Evolutionary conservation across 1,284 basidiomycete species (phyloP), one percentile per base, ranked within the genome.

Genomic region (Ceratobasidium sp.): DNA sequence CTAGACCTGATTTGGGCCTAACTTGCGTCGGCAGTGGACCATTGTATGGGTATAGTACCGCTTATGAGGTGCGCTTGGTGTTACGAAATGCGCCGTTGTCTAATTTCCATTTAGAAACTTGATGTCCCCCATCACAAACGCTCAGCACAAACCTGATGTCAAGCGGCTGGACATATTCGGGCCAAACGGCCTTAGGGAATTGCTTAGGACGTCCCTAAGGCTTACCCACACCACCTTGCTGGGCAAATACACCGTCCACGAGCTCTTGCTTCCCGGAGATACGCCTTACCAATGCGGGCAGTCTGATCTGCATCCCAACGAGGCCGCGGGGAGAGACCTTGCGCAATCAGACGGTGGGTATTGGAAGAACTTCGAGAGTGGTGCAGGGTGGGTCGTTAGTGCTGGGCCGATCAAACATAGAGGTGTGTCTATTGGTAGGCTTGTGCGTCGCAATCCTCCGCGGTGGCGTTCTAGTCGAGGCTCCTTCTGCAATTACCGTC

Each of bases 391-490:
- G 80, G 82, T 86, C 18, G 91, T 95, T 1, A 90, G 92, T 82
- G 96, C 94, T 16, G 95, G 93, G 0, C 93, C 94, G 0, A 93
- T 97, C 78, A 82, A 87, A 44, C 96, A 97, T 84, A 88, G 95
- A 86, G 92, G 95, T 95, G 77, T 77, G 87, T 82, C 76, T 78
- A 54, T 68, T 38, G 35, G 14, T 18, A 20, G 18, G 8, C 23
- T 54, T 30, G 3, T 54, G 30, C 30, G 48, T 68, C 30, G 66
- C 30, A 4, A 50, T 14, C 33, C 50, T 38, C 18, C 60, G 30
- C 38, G 4, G 60, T 64, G 60, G 60, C 60, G 60, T 16, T n/a
- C 35, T 64, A 30, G 27, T 64, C 30, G 12, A 30, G 55, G 78
- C 14, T 35, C 10, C 79, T 52, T 76, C 48, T 30, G 48, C 73